A percentile compares a stretch with the other conserved stretches of the same genome.
Conservation (phyloP, 2,329 filamentous ascomycete genomes). For the Talaromyces sp. region DNA sequence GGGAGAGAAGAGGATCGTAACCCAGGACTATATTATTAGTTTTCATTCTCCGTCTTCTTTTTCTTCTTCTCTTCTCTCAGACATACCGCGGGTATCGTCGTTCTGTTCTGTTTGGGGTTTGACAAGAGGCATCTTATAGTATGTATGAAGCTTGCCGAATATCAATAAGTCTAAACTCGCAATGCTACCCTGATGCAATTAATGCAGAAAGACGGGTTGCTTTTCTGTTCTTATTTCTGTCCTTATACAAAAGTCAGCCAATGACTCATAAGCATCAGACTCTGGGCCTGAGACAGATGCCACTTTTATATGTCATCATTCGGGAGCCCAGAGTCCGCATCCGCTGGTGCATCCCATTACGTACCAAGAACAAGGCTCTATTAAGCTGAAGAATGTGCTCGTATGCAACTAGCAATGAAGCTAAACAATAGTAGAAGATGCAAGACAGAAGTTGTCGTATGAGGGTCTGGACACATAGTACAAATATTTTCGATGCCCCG, state of each 20-base stretch:
- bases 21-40: conserved; percentile 61
- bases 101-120: conserved; percentile 38
- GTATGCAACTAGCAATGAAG: neutral
- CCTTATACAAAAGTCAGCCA: neutral
- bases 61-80: neutral
- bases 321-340: neutral
- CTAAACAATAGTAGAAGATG: neutral
- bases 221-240: neutral
- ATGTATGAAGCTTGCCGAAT: neutral
- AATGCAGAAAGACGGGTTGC: neutral
- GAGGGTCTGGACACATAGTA: neutral
- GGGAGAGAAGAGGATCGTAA: conserved; percentile 89
- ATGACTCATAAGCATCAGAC: neutral
- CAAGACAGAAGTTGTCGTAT: neutral
- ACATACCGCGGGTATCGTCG: conserved; percentile 46
- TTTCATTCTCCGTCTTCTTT: neutral
- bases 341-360: neutral
- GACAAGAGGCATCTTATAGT: conserved; percentile 39
- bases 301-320: neutral
- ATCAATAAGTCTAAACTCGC: neutral
- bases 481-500: conserved; percentile 8
- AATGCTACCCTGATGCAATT: neutral
- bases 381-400: neutral
- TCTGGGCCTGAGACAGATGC: neutral
- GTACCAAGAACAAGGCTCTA: neutral